Percentiles rank a stretch among this genome's conserved stretches.
phyloP scores from a whole-genome alignment of 2,329 filamentous ascomycete species.

The Alternaria triticimaculans region DNA sequence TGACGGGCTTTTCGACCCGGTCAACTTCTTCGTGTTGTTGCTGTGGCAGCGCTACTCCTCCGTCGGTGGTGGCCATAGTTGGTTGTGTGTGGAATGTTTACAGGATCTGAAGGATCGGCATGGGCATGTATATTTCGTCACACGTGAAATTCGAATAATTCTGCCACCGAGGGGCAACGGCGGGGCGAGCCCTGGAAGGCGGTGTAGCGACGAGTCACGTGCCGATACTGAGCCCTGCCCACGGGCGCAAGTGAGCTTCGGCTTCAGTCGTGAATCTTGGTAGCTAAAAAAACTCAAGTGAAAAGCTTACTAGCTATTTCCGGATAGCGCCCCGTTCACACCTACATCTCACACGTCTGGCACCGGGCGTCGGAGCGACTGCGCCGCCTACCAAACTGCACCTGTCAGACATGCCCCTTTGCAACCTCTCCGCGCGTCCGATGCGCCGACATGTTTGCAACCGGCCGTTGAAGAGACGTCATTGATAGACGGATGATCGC shows the following conservation, averaged over 20 bases:
- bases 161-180: slow-evolving; percentile 2
- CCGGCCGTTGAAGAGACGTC: slow-evolving; percentile 20
- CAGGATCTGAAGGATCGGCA: background rate
- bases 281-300: background rate
- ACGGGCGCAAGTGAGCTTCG: background rate
- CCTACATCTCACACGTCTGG: background rate
- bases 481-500: slow-evolving; percentile 19
- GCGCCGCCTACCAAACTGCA: background rate
- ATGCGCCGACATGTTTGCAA: background rate
- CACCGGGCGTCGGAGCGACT: background rate
- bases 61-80: slow-evolving; percentile 23
- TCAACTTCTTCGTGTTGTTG: slow-evolving; percentile 12
- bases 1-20: slow-evolving; percentile 7
- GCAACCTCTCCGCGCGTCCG: background rate
- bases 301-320: background rate
- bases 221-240: background rate
- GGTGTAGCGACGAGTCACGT: slow-evolving; percentile 1
- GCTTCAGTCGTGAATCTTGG: background rate
- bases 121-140: slow-evolving; percentile 3
- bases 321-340: background rate
- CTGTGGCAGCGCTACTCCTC: slow-evolving; percentile 4
- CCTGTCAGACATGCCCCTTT: background rate
- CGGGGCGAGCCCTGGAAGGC: slow-evolving; percentile 16
- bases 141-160: background rate
- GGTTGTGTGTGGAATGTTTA: background rate